phyloP scores from a whole-genome alignment of 176 grass and related monocot species.

The barley (Hordeum vulgare) region MorexV3_pseudomolecules_assembly NC_058518.1:420253949-420254448 shows the following conservation, averaged over 20 bases:
- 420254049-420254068: background rate
- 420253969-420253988: constrained; percentile 1
- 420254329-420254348: background rate
- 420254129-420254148: background rate
- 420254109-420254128: background rate
- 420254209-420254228: background rate
- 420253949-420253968: background rate
- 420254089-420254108: constrained; percentile 2
- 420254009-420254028: background rate
- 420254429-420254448: background rate
- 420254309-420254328: background rate
- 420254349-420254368: background rate
- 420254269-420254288: background rate
- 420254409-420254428: background rate
- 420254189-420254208: background rate
- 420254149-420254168: background rate
- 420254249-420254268: background rate
- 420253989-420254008: background rate
- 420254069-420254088: background rate
- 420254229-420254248: background rate
- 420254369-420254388: background rate
- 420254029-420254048: background rate
- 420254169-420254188: background rate
- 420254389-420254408: background rate
- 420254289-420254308: background rate